Evolutionary conservation across 2,329 filamentous ascomycete genomes (phyloP).

Genomic region (Fragosphaeria purpurea): DNA sequence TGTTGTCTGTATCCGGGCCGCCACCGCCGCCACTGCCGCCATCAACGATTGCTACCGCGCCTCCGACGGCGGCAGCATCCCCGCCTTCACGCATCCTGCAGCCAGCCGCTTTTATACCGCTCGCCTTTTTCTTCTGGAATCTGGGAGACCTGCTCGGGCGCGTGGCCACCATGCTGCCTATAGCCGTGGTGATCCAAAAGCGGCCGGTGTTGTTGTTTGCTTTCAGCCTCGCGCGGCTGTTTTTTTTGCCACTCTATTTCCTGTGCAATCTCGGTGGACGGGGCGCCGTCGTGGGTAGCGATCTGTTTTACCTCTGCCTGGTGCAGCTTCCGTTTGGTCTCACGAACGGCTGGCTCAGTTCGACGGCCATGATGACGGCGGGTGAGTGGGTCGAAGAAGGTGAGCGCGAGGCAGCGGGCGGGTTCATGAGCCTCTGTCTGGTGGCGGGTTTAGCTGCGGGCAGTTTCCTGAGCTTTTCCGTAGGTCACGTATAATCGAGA

Average conservation of each 20-base stretch:
- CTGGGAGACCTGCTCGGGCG: slow-evolving; percentile 73
- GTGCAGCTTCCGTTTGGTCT: slow-evolving; percentile 79
- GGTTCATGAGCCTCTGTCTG: slow-evolving; percentile 89
- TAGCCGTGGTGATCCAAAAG: slow-evolving; percentile 41
- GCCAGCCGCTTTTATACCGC: slow-evolving; percentile 72
- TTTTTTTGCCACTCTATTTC: slow-evolving; percentile 75
- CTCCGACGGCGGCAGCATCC: neutral
- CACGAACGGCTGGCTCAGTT: slow-evolving; percentile 79
- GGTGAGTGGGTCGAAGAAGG: slow-evolving; percentile 69
- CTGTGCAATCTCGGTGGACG: slow-evolving; percentile 78
- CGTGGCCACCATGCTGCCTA: slow-evolving; percentile 50
- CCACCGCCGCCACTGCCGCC: slow-evolving; percentile 18
- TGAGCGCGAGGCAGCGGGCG: slow-evolving; percentile 80
- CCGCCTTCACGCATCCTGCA: slow-evolving; percentile 46
- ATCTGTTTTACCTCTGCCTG: slow-evolving; percentile 76
- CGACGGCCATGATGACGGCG: slow-evolving; percentile 85
- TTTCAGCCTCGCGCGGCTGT: slow-evolving; percentile 52
- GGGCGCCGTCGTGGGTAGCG: slow-evolving; percentile 65
- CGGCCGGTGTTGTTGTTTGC: slow-evolving; percentile 59
- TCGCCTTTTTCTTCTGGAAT: slow-evolving; percentile 92
- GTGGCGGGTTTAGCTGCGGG: slow-evolving; percentile 73
- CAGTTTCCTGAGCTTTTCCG: slow-evolving; percentile 81
- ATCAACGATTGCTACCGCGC: too few relatives aligned
- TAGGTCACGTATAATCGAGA: slow-evolving; percentile 36
- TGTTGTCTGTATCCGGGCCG: slow-evolving; percentile 35